A percentile compares a stretch with the other conserved stretches of the same genome.
Evolutionary conservation across 2,329 filamentous ascomycete species (phyloP).

Genomic region (Camillea tinctor): DNA sequence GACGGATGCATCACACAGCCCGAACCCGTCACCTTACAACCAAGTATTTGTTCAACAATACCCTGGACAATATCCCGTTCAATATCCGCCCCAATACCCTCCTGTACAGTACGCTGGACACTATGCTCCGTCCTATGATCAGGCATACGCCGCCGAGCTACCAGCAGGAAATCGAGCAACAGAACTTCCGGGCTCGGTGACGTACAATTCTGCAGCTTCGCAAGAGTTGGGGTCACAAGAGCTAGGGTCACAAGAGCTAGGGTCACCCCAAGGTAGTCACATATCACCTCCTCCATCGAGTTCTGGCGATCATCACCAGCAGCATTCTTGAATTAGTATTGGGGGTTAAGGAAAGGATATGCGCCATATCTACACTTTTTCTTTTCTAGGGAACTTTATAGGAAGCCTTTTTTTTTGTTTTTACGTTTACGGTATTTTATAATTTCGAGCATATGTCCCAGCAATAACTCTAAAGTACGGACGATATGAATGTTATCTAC

Average conservation of each 20-base stretch:
- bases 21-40: conserved; percentile 9
- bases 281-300: neutral
- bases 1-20: conserved; percentile 8
- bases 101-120: conserved; percentile 14
- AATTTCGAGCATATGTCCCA: too few species aligned
- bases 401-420: too few species aligned
- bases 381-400: too few species aligned
- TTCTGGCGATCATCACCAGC: neutral
- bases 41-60: conserved; percentile 14
- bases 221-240: too few species aligned
- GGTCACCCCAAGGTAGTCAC: neutral
- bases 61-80: conserved; percentile 14
- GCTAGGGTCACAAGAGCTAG: neutral
- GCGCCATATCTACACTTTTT: too few species aligned
- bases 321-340: neutral
- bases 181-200: conserved; percentile 15
- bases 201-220: conserved; percentile 3
- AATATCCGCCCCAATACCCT: conserved; percentile 3
- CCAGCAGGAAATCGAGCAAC: conserved; percentile 4
- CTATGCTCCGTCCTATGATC: neutral
- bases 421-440: too few species aligned
- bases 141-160: conserved; percentile 14
- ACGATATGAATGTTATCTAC: too few species aligned
- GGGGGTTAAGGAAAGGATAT: too few species aligned
- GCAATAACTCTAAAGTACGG: too few species aligned